These are phyloP conservation scores for Nemophila menziesii DNA, from an alignment of 257 asterid genomes.

Conservation along the genomic window DNA sequence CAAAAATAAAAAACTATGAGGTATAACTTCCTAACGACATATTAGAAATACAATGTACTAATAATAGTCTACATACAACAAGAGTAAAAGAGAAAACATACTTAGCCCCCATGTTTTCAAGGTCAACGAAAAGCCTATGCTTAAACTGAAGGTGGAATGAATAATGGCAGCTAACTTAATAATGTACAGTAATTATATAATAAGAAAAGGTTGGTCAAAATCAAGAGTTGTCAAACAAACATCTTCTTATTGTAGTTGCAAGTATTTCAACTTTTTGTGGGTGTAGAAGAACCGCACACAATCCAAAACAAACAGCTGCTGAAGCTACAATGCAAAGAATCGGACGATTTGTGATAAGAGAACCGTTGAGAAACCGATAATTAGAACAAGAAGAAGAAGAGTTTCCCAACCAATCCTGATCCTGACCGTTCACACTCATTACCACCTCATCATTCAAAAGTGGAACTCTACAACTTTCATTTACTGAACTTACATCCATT, in stretches of 20 bases:
- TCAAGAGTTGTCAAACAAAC: conserved; percentile 36
- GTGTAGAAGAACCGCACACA: conserved; percentile 56
- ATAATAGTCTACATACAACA: no score
- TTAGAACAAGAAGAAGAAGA: no score
- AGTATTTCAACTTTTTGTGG: conserved; percentile 43
- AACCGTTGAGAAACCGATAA: conserved; percentile 19
- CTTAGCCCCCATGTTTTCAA: no score
- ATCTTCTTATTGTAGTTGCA: conserved; percentile 48
- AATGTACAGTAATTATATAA: conserved; percentile 2
- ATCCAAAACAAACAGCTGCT: conserved; percentile 53
- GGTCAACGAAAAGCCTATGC: no score
- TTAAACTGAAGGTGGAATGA: no score
- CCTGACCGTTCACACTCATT: conserved; percentile 27
- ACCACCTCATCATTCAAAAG: conserved; percentile 42
- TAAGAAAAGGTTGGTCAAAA: background rate
- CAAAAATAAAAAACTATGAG: no score
- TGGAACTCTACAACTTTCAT: conserved; percentile 32
- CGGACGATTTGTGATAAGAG: conserved; percentile 28
- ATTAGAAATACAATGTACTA: no score
- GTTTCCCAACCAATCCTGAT: conserved; percentile 24
- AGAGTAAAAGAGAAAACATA: no score
- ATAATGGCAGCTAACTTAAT: background rate
- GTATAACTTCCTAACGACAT: no score
- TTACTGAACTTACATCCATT: conserved; percentile 11
- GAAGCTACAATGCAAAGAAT: conserved; percentile 31